Conservation (phyloP, 306 rosid genomes). For the Cucumis melo region DNA sequence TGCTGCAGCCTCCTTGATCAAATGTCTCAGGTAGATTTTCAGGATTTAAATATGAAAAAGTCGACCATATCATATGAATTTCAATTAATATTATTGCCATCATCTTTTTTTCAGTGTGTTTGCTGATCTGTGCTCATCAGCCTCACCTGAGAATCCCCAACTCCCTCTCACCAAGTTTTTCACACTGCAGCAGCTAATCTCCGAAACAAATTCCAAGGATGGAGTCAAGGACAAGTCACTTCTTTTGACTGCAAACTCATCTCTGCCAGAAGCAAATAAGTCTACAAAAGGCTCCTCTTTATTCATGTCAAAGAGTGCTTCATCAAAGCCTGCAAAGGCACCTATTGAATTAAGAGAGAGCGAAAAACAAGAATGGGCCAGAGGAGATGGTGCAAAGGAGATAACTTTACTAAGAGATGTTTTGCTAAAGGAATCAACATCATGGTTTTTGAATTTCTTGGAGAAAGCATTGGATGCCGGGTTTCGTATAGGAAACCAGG, state of each 20-base stretch:
- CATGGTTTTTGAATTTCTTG: conserved; percentile 79
- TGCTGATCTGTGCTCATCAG: conserved; percentile 50
- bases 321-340: conserved; percentile 25
- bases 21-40: conserved; percentile 52
- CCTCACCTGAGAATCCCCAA: conserved; percentile 64
- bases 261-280: conserved; percentile 35
- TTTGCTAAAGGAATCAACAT: conserved; percentile 52
- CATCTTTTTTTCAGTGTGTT: conserved; percentile 38
- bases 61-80: background rate
- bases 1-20: conserved; percentile 52
- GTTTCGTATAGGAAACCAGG: conserved; percentile 32
- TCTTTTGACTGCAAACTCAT: conserved; percentile 20
- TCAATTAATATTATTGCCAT: background rate
- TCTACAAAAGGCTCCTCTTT: conserved; percentile 22
- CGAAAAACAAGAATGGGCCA: conserved; percentile 83
- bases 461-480: conserved; percentile 65
- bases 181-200: conserved; percentile 47
- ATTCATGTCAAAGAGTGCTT: conserved; percentile 20
- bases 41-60: background rate
- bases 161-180: conserved; percentile 57
- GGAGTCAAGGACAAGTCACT: conserved; percentile 34
- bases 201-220: conserved; percentile 27
- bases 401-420: conserved; percentile 40
- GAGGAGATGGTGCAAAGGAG: conserved; percentile 45
- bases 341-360: conserved; percentile 23